phyloP scores from a whole-genome alignment of 805 yeast genomes.

The Starmerella floricola region DNA sequence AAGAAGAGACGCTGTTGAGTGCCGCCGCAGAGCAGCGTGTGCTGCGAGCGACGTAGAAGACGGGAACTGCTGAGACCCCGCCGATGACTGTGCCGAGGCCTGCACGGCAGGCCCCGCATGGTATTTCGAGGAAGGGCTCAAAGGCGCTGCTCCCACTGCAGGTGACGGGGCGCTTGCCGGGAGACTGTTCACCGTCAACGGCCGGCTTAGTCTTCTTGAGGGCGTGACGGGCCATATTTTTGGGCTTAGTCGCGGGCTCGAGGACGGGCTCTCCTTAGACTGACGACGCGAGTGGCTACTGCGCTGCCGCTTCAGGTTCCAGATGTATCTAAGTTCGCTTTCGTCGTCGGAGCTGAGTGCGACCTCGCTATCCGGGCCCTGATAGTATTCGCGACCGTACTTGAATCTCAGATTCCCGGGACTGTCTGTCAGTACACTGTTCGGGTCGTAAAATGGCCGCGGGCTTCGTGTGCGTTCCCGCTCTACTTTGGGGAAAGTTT shows the following conservation, averaged over 20 bases:
- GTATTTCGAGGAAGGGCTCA: background rate
- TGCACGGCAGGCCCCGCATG: no score
- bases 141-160: background rate
- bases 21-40: constrained; percentile 3
- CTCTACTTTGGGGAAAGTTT: no score
- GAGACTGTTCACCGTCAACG: background rate
- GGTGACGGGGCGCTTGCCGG: background rate
- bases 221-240: constrained; percentile 15
- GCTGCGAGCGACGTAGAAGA: background rate
- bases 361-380: background rate
- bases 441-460: no score
- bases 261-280: constrained; percentile 6
- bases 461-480: no score
- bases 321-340: constrained; percentile 9
- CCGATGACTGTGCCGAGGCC: no score
- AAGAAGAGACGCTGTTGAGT: constrained; percentile 9
- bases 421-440: no score
- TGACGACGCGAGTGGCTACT: constrained; percentile 11
- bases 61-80: no score
- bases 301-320: constrained; percentile 12
- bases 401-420: background rate
- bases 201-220: constrained; percentile 11
- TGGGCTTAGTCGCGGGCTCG: constrained; percentile 15
- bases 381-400: background rate
- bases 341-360: constrained; percentile 15